Conservation (phyloP, 192 early-diverging fungal species). For the Entomortierella chlamydospora region DNA sequence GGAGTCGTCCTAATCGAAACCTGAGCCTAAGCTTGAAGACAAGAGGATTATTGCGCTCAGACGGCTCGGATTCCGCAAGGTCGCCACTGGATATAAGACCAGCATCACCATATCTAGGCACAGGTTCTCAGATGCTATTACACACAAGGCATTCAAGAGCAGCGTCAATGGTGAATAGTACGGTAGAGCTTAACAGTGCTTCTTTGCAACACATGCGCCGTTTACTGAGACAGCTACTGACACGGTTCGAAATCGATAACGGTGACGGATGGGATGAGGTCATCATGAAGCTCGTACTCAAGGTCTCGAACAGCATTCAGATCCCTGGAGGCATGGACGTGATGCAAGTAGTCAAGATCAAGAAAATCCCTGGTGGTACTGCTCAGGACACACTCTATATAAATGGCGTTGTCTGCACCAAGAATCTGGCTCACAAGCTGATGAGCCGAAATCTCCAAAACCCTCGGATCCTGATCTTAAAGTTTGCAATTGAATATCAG, state of each 20-base stretch:
- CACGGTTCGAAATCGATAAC: constrained; percentile 69
- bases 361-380: constrained; percentile 90
- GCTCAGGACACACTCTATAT: constrained; percentile 87
- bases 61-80: constrained; percentile 46
- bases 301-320: constrained; percentile 80
- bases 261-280: constrained; percentile 74
- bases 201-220: constrained; percentile 75
- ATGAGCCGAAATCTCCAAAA: constrained; percentile 78
- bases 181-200: constrained; percentile 69
- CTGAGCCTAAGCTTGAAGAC: constrained; percentile 56
- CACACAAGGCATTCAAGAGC: constrained; percentile 39
- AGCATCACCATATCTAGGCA: constrained; percentile 38
- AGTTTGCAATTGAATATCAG: constrained; percentile 88
- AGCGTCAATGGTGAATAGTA: constrained; percentile 38
- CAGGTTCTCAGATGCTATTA: constrained; percentile 19
- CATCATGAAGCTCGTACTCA: constrained; percentile 76
- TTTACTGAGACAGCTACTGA: constrained; percentile 78
- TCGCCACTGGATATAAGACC: constrained; percentile 54
- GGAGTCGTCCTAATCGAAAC: constrained; percentile 40
- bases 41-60: constrained; percentile 41
- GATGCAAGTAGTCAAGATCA: constrained; percentile 93
- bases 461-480: constrained; percentile 88
- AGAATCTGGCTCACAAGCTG: constrained; percentile 89
- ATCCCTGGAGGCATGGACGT: constrained; percentile 74
- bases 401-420: constrained; percentile 93